Percentiles rank a stretch among this genome's conserved stretches.
Conservation (phyloP, 345 rosid species). For the Salix suchowensis region DNA sequence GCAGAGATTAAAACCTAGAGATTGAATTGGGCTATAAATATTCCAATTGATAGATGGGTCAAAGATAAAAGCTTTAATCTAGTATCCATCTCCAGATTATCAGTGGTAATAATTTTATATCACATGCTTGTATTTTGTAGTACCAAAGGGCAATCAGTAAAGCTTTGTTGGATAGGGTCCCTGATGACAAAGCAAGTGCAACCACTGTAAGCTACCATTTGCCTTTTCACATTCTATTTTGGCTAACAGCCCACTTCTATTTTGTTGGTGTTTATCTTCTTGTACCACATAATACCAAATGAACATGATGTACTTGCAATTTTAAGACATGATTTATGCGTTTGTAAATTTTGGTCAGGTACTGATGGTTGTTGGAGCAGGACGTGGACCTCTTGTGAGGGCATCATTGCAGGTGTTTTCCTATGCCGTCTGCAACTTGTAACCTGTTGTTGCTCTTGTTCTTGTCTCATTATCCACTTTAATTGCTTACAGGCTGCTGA, state of each 20-base stretch:
- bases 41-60: neutral
- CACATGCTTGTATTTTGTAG: conserved; percentile 40
- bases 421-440: conserved; percentile 15
- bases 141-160: conserved; percentile 82
- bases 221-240: neutral
- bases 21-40: neutral
- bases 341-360: conserved; percentile 43
- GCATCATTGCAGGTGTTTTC: conserved; percentile 82
- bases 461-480: conserved; percentile 14
- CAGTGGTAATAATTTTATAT: neutral
- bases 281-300: neutral
- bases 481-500: conserved; percentile 72
- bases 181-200: conserved; percentile 52
- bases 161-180: conserved; percentile 83
- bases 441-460: conserved; percentile 10
- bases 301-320: neutral
- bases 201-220: conserved; percentile 55
- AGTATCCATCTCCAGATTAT: neutral
- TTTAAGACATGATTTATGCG: neutral
- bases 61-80: neutral
- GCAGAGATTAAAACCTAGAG: neutral
- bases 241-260: neutral
- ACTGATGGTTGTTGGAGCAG: conserved; percentile 99
- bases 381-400: conserved; percentile 98
- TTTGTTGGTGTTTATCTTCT: neutral